These are phyloP conservation scores for Lathyrus aphaca DNA, from an alignment of 306 rosid species.

Conservation along the genomic window DNA sequence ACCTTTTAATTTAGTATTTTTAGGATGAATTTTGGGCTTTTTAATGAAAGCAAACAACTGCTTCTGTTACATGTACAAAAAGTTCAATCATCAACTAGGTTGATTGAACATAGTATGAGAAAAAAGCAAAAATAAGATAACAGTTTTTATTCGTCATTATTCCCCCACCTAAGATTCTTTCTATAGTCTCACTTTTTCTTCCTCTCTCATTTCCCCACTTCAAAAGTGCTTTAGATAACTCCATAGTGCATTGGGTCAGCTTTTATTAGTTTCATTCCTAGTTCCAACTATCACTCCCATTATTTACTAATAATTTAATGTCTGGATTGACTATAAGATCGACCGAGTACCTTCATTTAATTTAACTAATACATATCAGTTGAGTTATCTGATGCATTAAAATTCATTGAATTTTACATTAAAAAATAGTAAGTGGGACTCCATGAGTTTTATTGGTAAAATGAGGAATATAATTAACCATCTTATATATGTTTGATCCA, in stretches of 20 bases:
- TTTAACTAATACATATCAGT: too few relatives aligned
- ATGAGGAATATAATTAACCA: too few relatives aligned
- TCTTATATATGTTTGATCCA: too few relatives aligned
- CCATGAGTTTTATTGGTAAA: too few relatives aligned
- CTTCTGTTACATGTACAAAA: conserved; percentile 28
- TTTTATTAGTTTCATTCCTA: conserved; percentile 41
- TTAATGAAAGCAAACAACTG: conserved; percentile 33
- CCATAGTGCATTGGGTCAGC: conserved; percentile 50
- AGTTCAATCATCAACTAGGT: conserved; percentile 42
- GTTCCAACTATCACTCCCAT: conserved; percentile 48
- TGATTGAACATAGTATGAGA: conserved; percentile 40
- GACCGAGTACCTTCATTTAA: too few relatives aligned
- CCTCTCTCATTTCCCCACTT: conserved; percentile 37
- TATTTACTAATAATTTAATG: not conserved
- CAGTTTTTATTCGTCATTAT: conserved; percentile 34
- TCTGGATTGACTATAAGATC: too few relatives aligned
- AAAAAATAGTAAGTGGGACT: too few relatives aligned
- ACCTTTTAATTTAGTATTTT: conserved; percentile 13
- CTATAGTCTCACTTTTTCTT: conserved; percentile 29
- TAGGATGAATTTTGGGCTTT: conserved; percentile 37
- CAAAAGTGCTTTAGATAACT: conserved; percentile 43
- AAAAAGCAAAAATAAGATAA: conserved; percentile 38
- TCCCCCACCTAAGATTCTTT: conserved; percentile 60
- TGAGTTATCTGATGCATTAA: too few relatives aligned
- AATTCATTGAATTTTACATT: too few relatives aligned